A percentile compares a stretch with the other conserved stretches of the same genome.
These are phyloP conservation scores for Pseudonitzschia multiseries DNA, from an alignment of 108 stramenopile species.

Conservation along the genomic window DNA sequence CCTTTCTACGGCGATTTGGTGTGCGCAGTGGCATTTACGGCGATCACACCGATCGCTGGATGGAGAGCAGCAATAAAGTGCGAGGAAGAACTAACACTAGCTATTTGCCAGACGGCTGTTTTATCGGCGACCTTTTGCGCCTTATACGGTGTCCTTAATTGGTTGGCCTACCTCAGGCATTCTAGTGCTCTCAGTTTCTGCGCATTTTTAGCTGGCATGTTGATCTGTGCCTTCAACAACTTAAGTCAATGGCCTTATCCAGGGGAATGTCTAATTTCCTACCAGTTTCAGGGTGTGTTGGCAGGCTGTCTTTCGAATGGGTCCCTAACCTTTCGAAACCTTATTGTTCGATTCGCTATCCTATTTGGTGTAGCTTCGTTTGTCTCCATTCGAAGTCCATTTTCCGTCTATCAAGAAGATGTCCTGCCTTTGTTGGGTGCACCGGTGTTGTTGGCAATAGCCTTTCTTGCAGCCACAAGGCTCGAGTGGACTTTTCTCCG, in stretches of 20 bases:
- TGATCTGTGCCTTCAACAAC: conserved; percentile 3
- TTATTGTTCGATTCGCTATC: background rate
- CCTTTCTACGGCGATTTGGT: conserved; percentile 16
- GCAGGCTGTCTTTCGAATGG: background rate
- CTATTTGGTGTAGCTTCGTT: conserved; percentile 1
- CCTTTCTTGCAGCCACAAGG: background rate
- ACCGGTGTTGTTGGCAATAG: background rate
- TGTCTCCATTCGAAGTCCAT: conserved; percentile 7
- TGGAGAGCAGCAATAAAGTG: background rate
- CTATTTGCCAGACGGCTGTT: background rate
- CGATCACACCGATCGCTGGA: background rate
- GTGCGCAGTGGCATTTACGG: conserved; percentile 4
- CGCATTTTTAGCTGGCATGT: background rate
- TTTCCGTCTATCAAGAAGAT: background rate
- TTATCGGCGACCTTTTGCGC: conserved; percentile 3
- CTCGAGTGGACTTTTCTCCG: background rate
- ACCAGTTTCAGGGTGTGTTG: background rate
- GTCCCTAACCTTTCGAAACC: background rate
- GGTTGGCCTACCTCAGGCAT: background rate
- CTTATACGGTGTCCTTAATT: background rate
- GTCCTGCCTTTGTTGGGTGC: conserved; percentile 1
- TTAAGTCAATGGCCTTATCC: conserved; percentile 2
- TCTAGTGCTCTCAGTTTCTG: background rate
- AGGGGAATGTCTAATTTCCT: background rate
- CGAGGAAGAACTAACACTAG: background rate